Conservation (phyloP, 345 rosid species). For the Gossypioides kirkii region DNA sequence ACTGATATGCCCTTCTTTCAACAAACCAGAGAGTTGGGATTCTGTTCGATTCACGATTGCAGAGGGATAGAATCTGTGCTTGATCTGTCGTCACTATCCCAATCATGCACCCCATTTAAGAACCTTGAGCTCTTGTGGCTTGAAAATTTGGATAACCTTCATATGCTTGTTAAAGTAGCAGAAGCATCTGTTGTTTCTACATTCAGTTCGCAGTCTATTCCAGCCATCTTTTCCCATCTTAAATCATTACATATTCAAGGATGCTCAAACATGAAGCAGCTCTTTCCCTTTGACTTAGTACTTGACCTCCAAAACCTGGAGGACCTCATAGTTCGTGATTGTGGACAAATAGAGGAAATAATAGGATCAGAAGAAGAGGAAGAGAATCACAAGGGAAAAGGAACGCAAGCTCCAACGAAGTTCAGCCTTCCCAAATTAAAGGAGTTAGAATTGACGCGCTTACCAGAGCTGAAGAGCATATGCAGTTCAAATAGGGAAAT, state of each 20-base stretch:
- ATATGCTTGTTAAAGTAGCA: neutral
- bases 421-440: neutral
- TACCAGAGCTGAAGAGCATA: neutral
- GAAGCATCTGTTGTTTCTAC: neutral
- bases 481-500: neutral
- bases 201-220: neutral
- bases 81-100: neutral
- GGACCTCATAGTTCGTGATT: neutral
- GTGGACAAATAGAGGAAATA: neutral
- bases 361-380: neutral
- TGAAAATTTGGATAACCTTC: neutral
- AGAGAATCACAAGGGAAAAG: neutral
- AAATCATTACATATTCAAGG: neutral
- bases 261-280: neutral
- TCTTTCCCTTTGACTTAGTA: neutral
- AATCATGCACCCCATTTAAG: neutral
- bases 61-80: neutral
- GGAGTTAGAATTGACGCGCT: neutral
- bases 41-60: neutral
- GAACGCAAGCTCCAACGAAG: neutral
- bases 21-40: neutral
- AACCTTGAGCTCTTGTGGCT: neutral
- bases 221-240: constrained; percentile 7
- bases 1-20: neutral
- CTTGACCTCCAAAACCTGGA: neutral